These are phyloP conservation scores for Colletotrichum ledebouriae DNA, from an alignment of 2,329 filamentous ascomycete species.

Conservation along the genomic window DNA sequence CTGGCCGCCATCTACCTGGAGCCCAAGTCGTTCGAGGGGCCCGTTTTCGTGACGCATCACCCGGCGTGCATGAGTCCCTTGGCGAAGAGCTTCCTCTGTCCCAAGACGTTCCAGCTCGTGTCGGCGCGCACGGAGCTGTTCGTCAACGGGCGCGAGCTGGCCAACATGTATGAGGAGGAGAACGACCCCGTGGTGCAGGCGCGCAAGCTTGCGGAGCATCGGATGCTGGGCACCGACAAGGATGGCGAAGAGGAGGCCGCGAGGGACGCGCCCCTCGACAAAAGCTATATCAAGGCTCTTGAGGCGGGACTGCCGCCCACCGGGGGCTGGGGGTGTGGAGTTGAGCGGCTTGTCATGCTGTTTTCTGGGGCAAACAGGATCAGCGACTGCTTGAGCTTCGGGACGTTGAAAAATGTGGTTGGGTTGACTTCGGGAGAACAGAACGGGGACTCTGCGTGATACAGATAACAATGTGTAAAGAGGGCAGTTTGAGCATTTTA, in stretches of 20 bases:
- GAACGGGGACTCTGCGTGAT: not conserved
- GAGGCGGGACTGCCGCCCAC: slow-evolving; percentile 95
- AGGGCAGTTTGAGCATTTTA: not conserved
- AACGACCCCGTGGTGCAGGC: slow-evolving; percentile 91
- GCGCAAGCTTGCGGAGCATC: slow-evolving; percentile 79
- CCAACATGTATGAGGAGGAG: slow-evolving; percentile 99
- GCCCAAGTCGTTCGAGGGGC: slow-evolving; percentile 73
- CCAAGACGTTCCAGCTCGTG: slow-evolving; percentile 76
- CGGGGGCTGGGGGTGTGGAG: slow-evolving; percentile 94
- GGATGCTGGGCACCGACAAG: slow-evolving; percentile 51
- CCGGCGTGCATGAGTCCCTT: slow-evolving; percentile 92
- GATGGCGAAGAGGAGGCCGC: slow-evolving; percentile 51
- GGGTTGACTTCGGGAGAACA: slow-evolving; percentile 57
- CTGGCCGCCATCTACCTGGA: slow-evolving; percentile 85
- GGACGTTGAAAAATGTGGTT: slow-evolving; percentile 80
- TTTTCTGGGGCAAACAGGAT: slow-evolving; percentile 85
- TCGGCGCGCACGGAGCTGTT: slow-evolving; percentile 90
- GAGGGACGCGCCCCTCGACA: slow-evolving; percentile 70
- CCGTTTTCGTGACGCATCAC: slow-evolving; percentile 90
- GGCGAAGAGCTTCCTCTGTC: slow-evolving; percentile 85
- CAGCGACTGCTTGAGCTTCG: slow-evolving; percentile 89
- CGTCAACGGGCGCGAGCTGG: slow-evolving; percentile 82
- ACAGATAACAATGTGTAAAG: not conserved
- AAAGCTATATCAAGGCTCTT: slow-evolving; percentile 86
- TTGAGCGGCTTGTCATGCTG: slow-evolving; percentile 93